Evolutionary conservation across 2,329 filamentous ascomycete species (phyloP).

Genomic region (Myriosclerotinia scirpicola): DNA sequence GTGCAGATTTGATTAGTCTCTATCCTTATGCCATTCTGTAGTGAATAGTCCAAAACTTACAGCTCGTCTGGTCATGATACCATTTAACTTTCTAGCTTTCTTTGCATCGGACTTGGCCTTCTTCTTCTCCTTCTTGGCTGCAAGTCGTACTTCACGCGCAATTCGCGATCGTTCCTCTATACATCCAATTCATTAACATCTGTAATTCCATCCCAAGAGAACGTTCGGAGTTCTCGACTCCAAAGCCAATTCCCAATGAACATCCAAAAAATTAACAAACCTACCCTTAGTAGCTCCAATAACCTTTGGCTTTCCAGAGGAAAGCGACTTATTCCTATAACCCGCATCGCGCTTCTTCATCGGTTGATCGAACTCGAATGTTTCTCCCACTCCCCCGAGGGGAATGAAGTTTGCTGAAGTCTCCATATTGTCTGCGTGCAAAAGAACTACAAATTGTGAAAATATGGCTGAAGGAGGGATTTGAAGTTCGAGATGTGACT

Average conservation of each 20-base stretch:
- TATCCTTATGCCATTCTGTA: not conserved
- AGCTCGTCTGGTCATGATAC: slow-evolving; percentile 31
- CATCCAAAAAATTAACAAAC: not conserved
- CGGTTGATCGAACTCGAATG: slow-evolving; percentile 15
- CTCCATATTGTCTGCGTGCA: slow-evolving; percentile 17
- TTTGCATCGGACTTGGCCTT: slow-evolving; percentile 37
- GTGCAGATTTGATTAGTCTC: slow-evolving; percentile 7
- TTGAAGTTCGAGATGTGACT: slow-evolving; percentile 1
- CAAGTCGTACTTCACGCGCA: slow-evolving; percentile 29
- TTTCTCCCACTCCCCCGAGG: slow-evolving; percentile 16
- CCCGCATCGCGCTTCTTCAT: slow-evolving; percentile 14
- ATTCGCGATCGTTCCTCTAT: slow-evolving; percentile 35
- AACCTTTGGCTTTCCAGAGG: slow-evolving; percentile 13
- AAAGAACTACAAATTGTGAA: not conserved
- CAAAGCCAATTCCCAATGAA: not conserved
- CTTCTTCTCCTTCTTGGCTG: slow-evolving; percentile 36
- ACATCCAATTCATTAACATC: not conserved
- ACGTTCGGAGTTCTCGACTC: too few relatives aligned
- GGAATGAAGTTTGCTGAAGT: slow-evolving; percentile 27
- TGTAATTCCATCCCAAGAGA: not conserved
- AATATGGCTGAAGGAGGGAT: not conserved
- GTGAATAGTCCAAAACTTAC: slow-evolving; percentile 22
- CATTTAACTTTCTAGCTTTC: slow-evolving; percentile 34
- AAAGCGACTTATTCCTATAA: slow-evolving; percentile 10
- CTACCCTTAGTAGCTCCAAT: slow-evolving; percentile 26